phyloP scores from a whole-genome alignment of 2,329 filamentous ascomycete genomes.

The Mariannaea elegans region DNA sequence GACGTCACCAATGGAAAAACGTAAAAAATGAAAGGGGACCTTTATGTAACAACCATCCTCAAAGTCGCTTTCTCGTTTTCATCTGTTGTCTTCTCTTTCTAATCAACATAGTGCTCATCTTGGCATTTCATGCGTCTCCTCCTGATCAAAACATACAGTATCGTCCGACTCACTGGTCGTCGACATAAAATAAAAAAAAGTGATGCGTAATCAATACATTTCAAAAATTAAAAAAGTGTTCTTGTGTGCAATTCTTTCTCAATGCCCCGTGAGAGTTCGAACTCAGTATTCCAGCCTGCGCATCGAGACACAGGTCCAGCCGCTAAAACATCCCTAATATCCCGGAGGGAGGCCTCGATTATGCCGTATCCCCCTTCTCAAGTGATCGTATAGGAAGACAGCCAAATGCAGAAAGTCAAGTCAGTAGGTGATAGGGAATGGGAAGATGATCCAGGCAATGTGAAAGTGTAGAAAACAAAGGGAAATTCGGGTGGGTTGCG shows the following conservation, averaged over 20 bases:
- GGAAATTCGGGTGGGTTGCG: constrained; percentile 29
- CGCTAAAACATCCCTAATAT: background rate
- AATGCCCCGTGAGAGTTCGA: constrained; percentile 1
- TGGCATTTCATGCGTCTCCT: constrained; percentile 2
- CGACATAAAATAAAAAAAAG: constrained; percentile 1
- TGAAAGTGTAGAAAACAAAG: constrained; percentile 34
- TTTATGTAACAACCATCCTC: constrained; percentile 2
- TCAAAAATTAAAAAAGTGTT: constrained; percentile 16
- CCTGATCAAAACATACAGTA: constrained; percentile 1
- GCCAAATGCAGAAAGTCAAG: constrained; percentile 29
- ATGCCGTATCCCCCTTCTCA: constrained; percentile 27
- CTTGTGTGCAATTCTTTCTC: constrained; percentile 12
- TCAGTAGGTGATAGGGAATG: constrained; percentile 26
- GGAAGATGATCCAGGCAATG: constrained; percentile 34
- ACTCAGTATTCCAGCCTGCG: background rate
- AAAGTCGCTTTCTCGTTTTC: constrained; percentile 18
- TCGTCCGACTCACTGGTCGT: constrained; percentile 5
- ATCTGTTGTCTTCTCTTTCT: constrained; percentile 10
- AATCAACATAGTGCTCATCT: constrained; percentile 18
- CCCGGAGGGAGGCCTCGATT: constrained; percentile 7
- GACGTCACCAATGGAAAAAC: background rate
- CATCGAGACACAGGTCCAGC: constrained; percentile 3
- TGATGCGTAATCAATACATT: constrained; percentile 16
- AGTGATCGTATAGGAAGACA: constrained; percentile 34
- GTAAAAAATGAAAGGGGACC: background rate